These are phyloP conservation scores for Prunus fruticosa DNA, from an alignment of 306 rosid genomes.

Conservation along the genomic window DNA sequence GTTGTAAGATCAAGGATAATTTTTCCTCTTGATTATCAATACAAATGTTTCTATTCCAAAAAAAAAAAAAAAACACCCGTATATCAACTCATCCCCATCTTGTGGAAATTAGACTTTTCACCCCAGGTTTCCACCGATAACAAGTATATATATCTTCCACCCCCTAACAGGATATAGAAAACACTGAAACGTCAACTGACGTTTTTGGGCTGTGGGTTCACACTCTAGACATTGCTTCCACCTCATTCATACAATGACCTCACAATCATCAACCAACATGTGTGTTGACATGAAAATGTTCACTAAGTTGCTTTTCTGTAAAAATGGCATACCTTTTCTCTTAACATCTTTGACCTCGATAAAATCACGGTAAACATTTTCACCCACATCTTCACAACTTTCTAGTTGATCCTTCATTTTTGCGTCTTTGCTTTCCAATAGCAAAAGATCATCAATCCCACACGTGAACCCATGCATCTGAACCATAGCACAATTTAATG, in stretches of 20 bases:
- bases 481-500: constrained; percentile 23
- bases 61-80: too few species aligned
- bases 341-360: constrained; percentile 50
- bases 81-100: too few species aligned
- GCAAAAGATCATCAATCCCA: constrained; percentile 89
- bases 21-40: too few species aligned
- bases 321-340: constrained; percentile 50
- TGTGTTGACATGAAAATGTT: background rate
- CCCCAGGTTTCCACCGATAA: background rate
- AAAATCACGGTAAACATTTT: constrained; percentile 65
- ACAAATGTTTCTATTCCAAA: too few species aligned
- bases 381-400: constrained; percentile 80
- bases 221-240: background rate
- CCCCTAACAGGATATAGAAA: too few species aligned
- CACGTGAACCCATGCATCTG: constrained; percentile 94
- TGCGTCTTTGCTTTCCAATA: constrained; percentile 51
- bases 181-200: background rate
- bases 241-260: too few species aligned
- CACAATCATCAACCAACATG: too few species aligned
- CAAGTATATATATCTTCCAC: background rate
- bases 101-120: background rate
- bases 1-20: too few species aligned
- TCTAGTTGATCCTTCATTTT: constrained; percentile 67
- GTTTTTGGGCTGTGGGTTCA: background rate
- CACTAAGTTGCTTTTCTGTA: background rate